Base-by-base conservation (phyloP, 2,329 filamentous ascomycete genomes). In the Nemania bipapillata region DNA sequence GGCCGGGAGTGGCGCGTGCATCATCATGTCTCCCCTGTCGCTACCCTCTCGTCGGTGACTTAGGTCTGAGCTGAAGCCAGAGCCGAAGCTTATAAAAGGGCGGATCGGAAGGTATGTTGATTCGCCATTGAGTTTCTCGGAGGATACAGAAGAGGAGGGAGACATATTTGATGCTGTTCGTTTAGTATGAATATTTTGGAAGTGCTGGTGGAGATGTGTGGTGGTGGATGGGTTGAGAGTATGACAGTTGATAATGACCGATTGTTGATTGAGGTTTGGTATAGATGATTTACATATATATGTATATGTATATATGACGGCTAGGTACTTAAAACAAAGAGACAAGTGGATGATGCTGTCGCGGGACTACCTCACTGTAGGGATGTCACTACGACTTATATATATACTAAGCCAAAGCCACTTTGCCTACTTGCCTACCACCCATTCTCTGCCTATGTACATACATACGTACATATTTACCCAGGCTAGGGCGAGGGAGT, bases 1-100 rank as follows among this genome's bases (percentile, higher is more conserved):
- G 40, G 69, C 69, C 9, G 66, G 69, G 37, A 71, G 69, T 3
- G 69, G 69, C 35, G 66, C 69, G 26, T 67, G 63, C 22, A 59
- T 47, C 22, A 59, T 47, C 35, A 60, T 65, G 11, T 20, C 50
- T 26, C n/a, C 49, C 17, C 20, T 58, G 8, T 20, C 45, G 11
- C 64, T 17, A 35, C 55, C 50, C 20, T 22, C 32, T n/a, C 35
- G 56, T 20, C 28, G 37, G 8, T 17, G 54, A 28, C 22, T 45
- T 11, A 45, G 8, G 22, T 32, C 40, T 24, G 47, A 58, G 32
- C 20, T 15, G 56, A 15, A 24, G 12, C 49, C 17, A 3, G 32
- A 22, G 35, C 35, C 49, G n/a, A 4, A 9, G 58, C 20, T 57
- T 42, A 42, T 28, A 2, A 45, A 9, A 40, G 47, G 22, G 20